Evolutionary conservation across 768 basidiomycete genomes (phyloP), one percentile per base, ranked within the genome.

Genomic region (Leccinum pellstonianum): DNA sequence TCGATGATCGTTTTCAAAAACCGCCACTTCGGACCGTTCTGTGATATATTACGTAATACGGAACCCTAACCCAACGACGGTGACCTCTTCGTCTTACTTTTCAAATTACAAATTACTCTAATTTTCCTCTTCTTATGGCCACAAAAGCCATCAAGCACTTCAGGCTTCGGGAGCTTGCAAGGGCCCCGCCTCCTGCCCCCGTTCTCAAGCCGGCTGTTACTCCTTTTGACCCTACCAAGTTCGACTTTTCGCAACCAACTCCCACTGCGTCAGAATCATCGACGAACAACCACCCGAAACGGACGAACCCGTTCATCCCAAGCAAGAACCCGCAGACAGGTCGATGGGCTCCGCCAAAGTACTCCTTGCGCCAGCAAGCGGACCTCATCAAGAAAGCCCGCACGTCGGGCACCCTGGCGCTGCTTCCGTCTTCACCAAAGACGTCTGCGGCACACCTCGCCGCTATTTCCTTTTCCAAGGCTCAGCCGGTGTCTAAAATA

Each of bases 371-470:
- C 19, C 83, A 84, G 35, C 91, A 94, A 71, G 89, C 88, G 11
- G 88, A 90, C 46, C 78, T 94, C 37, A 77, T 93, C 52, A 93
- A 91, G 76, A 80, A 80, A 54, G 92, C 92, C 4, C 82, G 82
- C 60, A 74, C 73, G 23, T 75, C 77, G 21, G 81, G 80, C 35
- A 77, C 78, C 43, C 69, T 87, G 48, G 79, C 85, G 41, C 72
- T 90, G 7, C 78, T 94, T 5, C 91, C 91, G 0, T 82, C 86
- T 1, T 82, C 91, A 2, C 84, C 83, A 1, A 92, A 92, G 77
- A 71, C 80, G 47, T 62, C 63, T 15, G 60, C 61, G 3, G 60
- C 64, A 49, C 70, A 73, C 55, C 65, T 73, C 7, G 60, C 61
- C 17, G 68, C 58, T 6, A 62, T 71, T 23, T 59, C 64, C 0